Evolutionary conservation across 129 eudicot species (phyloP), one percentile per base, ranked within the genome.

Genomic region (Rutidosis leptorrhynchoides): DNA sequence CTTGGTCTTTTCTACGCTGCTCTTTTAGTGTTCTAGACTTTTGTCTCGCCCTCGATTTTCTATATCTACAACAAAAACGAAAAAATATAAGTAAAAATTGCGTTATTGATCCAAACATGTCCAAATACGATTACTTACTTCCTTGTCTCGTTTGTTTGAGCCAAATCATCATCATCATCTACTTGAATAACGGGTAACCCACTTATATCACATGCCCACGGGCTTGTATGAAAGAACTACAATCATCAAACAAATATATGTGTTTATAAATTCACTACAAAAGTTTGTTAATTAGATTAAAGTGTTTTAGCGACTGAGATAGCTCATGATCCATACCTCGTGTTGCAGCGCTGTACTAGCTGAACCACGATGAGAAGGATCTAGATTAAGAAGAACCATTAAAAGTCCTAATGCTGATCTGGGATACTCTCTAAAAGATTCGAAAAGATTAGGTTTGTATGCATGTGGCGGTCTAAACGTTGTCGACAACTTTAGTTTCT

Each of bases 211-310:
- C 96, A 88, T 1, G 96, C 88, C 79, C 82, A 75, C 32, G 96
- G 96, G 71, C 83, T 75, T 62, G 86, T 78, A 43, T 78, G 76
- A 69, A 88, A 88, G 74, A 84, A 88, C 96, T 88, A 81, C 81
- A 82, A 33, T 52, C 57, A 64, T 7, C 21, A 56, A 53, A 53
- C 16, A 21, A 51, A 20, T 53, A 20, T 53, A 53, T 7, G 58
- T 19, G 57, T 5, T n/a, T 51, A n/a, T 40, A 11, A 1, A 10
- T 12, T 10, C 5, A 12, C 46, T 40, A 40, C 4, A 40, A 40
- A 40, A 12, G 46, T 40, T 4, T 40, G n/a, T 40, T 11, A 51
- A 57, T 21, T 16, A 51, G 56, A 20, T 51, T 19, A 51, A 14
- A 60, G 35, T 58, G 28, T 59, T 53, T 10, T 25, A 9, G 58